Evolutionary conservation across 1,284 basidiomycete species (phyloP).

Genomic region (Trichosporon ovoides): DNA sequence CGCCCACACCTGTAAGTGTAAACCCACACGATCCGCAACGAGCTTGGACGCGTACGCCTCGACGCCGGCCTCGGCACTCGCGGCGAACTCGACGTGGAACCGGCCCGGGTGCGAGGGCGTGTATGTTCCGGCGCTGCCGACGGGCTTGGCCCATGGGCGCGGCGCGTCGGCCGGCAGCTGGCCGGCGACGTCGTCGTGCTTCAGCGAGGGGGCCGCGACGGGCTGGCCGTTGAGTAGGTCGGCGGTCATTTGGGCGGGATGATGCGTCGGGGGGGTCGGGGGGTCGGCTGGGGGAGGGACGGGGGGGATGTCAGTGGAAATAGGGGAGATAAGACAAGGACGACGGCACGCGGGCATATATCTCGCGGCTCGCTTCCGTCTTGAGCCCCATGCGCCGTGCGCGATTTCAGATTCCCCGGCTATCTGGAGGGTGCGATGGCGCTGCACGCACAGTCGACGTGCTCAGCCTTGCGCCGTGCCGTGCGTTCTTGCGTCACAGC

Average conservation of each 20-base stretch:
- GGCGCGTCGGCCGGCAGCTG: constrained; percentile 24
- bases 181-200: background rate
- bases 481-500: too few relatives aligned
- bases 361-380: background rate
- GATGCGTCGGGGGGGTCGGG: background rate
- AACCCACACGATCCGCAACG: constrained; percentile 39
- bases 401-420: too few relatives aligned
- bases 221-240: background rate
- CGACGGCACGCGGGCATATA: background rate
- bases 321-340: constrained; percentile 4
- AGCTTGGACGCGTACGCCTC: constrained; percentile 42
- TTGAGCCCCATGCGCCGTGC: too few relatives aligned
- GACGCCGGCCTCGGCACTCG: constrained; percentile 20
- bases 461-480: too few relatives aligned
- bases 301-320: background rate
- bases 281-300: background rate
- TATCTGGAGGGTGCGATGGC: too few relatives aligned
- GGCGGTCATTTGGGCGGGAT: constrained; percentile 3
- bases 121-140: constrained; percentile 38
- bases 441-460: too few relatives aligned
- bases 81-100: constrained; percentile 40
- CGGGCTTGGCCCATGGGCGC: constrained; percentile 36
- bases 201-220: constrained; percentile 2
- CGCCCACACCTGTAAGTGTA: background rate
- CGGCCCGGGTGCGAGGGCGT: constrained; percentile 39